Base-by-base conservation (phyloP, 2,329 filamentous ascomycete genomes). In the Penicillium sp. region DNA sequence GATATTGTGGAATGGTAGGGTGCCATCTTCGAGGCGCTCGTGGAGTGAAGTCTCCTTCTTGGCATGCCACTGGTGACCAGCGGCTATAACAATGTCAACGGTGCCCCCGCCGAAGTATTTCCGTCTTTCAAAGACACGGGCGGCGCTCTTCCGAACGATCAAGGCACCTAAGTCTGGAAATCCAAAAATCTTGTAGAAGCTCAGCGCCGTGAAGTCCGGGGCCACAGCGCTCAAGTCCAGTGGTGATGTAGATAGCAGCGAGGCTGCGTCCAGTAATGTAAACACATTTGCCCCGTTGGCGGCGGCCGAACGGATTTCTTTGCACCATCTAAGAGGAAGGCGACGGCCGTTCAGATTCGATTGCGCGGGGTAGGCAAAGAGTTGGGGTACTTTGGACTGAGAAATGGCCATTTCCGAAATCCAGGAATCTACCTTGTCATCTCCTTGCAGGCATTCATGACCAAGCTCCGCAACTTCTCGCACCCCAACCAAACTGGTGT, bases 111-210 rank as follows among this genome's bases (percentile, higher is more conserved):
- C 93, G 75, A 99, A 99, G 68, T 96, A 99, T 60, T 79, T 87
- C 58, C 91, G 85, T 43, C 80, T 79, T 31, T 83, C 78, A 47
- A 96, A 87, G 3, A 88, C 70, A 39, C 81, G 72, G 7, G 84
- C 85, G 13, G 90, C 84, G 31, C 84, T 81, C 65, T 90, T 92
- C 43, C 89, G 86, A 13, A 98, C 86, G 29, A 98, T 86, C 56
- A 99, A 76, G 1, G 88, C 92, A 1, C 93, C 93, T 2, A 98
- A 79, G 70, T 98, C 91, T 0, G 93, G 93, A 63, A 97, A 97
- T 1, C 95, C 93, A 72, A 98, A 98, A n/a, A 97, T 93, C 73
- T 98, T 99, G 78, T 97, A 96, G 62, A 98, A 87, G 73, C 93
- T 97, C 43, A 98, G 69, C 0, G 91, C 89, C 0, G 86, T 88